These are phyloP conservation scores for Starmerella davenportii DNA, from an alignment of 805 yeast genomes.

Conservation along the genomic window DNA sequence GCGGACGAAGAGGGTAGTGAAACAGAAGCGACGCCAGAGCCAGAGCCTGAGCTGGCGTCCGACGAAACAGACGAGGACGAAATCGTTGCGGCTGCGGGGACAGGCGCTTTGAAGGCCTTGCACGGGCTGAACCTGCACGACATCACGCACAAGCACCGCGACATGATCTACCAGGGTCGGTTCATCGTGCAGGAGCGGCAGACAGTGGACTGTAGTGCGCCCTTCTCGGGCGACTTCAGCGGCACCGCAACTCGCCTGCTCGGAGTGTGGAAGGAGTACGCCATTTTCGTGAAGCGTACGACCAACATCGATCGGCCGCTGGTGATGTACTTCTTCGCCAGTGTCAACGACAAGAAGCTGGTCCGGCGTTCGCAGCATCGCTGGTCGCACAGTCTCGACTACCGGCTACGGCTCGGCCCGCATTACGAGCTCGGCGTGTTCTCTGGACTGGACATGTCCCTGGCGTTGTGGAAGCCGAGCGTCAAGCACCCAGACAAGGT, in stretches of 20 bases:
- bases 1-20: too few relatives aligned
- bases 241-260: slow-evolving; percentile 19
- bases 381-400: slow-evolving; percentile 15
- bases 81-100: too few relatives aligned
- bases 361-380: slow-evolving; percentile 6
- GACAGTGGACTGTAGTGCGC: background rate
- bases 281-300: slow-evolving; percentile 52
- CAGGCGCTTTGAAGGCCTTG: too few relatives aligned
- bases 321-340: slow-evolving; percentile 42
- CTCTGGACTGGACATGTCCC: slow-evolving; percentile 51
- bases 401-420: slow-evolving; percentile 16
- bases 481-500: background rate
- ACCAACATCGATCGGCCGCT: slow-evolving; percentile 36
- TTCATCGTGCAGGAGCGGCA: slow-evolving; percentile 45
- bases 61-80: too few relatives aligned
- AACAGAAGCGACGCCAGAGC: too few relatives aligned
- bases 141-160: slow-evolving; percentile 15
- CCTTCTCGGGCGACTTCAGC: background rate
- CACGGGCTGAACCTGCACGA: too few relatives aligned
- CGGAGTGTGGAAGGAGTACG: slow-evolving; percentile 68
- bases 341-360: slow-evolving; percentile 23
- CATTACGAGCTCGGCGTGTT: slow-evolving; percentile 34
- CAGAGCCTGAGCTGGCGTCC: too few relatives aligned
- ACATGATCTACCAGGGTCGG: slow-evolving; percentile 45
- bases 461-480: slow-evolving; percentile 31